These are phyloP conservation scores for Trichoderma hamatum DNA, from an alignment of 2,329 filamentous ascomycete genomes.

Conservation along the genomic window DNA sequence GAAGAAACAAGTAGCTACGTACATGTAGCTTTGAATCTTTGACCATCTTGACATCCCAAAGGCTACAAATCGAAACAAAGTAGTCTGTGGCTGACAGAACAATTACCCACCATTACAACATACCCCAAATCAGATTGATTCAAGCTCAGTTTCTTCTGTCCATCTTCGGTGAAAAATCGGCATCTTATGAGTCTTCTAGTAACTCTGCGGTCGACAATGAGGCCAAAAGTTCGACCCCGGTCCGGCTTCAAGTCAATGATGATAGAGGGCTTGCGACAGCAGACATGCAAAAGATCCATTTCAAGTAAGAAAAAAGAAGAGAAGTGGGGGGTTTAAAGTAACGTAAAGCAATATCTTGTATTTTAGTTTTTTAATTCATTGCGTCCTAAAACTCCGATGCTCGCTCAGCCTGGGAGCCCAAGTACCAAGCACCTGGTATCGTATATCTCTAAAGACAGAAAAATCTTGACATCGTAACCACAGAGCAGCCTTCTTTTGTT, in stretches of 20 bases:
- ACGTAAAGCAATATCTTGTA: neutral
- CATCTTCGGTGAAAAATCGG: too few species aligned
- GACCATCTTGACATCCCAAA: too few species aligned
- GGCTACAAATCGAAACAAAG: too few species aligned
- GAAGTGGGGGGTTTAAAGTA: neutral
- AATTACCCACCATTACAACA: too few species aligned
- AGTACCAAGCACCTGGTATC: conserved; percentile 5
- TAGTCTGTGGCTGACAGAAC: too few species aligned
- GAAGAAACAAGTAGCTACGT: too few species aligned
- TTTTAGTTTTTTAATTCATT: neutral
- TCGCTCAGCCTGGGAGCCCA: neutral
- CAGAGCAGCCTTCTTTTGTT: neutral
- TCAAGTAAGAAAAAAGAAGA: neutral
- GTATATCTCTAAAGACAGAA: conserved; percentile 2
- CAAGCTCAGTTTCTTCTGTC: too few species aligned
- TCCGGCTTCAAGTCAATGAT: neutral
- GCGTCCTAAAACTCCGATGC: conserved; percentile 19
- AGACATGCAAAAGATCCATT: neutral
- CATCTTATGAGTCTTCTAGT: too few species aligned
- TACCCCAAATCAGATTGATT: too few species aligned
- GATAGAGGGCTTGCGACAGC: neutral
- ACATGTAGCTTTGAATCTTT: too few species aligned
- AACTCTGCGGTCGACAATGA: too few species aligned
- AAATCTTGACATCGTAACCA: neutral
- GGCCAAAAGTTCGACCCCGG: too few species aligned